Evolutionary conservation across 2,329 filamentous ascomycete species (phyloP).

Genomic region (Ambrosiella xylebori): DNA sequence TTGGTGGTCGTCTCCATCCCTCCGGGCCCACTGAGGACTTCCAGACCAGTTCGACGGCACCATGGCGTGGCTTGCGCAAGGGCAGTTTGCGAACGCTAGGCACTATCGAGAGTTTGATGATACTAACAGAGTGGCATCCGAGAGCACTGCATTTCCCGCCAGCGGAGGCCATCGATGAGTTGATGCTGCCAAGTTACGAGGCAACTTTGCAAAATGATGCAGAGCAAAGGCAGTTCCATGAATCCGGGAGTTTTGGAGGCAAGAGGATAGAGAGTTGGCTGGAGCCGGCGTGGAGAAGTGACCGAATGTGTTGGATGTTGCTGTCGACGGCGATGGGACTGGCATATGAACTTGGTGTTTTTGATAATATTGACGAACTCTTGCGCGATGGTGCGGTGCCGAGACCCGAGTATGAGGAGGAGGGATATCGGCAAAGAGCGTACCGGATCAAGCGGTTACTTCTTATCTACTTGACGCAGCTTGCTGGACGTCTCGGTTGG

Average conservation of each 20-base stretch:
- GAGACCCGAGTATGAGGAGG: conserved; percentile 53
- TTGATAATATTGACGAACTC: conserved; percentile 69
- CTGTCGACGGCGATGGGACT: conserved; percentile 79
- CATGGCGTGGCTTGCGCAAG: conserved; percentile 52
- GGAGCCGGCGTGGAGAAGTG: conserved; percentile 85
- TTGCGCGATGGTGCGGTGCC: conserved; percentile 41
- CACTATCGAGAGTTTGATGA: conserved; percentile 83
- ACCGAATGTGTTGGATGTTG: conserved; percentile 97
- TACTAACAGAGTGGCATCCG: conserved; percentile 94
- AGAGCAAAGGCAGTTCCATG: conserved; percentile 15
- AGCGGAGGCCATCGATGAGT: conserved; percentile 54
- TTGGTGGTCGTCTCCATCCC: conserved; percentile 32
- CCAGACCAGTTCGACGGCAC: conserved; percentile 49
- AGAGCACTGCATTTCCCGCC: conserved; percentile 86
- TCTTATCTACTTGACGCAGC: conserved; percentile 79
- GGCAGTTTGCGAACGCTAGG: conserved; percentile 77
- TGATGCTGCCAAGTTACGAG: conserved; percentile 45
- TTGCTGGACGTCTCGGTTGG: conserved; percentile 81
- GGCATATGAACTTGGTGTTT: conserved; percentile 86
- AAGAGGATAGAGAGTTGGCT: conserved; percentile 88
- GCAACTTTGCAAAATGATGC: conserved; percentile 26
- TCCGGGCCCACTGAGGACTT: conserved; percentile 39
- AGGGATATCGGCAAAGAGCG: conserved; percentile 58
- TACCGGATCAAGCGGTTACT: conserved; percentile 71
- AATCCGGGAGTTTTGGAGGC: conserved; percentile 40